Percentiles rank a stretch among this genome's conserved stretches.
phyloP scores from a whole-genome alignment of 805 yeast species.

The Cyberlindnera veronae region DNA sequence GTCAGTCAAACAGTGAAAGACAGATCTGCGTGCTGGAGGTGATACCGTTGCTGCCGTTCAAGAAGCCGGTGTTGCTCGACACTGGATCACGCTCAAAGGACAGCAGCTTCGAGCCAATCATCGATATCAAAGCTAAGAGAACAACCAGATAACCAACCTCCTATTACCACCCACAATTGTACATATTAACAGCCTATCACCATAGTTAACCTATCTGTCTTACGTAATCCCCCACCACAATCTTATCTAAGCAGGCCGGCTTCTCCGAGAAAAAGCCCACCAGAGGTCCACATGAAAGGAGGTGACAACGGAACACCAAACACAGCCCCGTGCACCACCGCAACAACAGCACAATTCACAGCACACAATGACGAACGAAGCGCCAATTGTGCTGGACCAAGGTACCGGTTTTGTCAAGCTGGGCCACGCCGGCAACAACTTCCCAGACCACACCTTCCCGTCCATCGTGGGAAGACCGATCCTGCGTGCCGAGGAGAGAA shows the following conservation, averaged over 20 bases:
- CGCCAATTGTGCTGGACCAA: conserved; percentile 83
- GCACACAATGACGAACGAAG: conserved; percentile 20
- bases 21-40: conserved; percentile 14
- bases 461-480: conserved; percentile 98
- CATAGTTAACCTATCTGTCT: no score
- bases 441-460: conserved; percentile 96
- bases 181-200: no score
- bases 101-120: conserved; percentile 11
- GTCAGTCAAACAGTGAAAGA: no score
- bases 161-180: no score
- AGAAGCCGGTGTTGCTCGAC: conserved; percentile 13
- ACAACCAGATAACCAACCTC: conserved; percentile 6
- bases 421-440: conserved; percentile 95
- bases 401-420: conserved; percentile 98
- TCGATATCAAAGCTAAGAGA: conserved; percentile 22
- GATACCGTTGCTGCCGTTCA: conserved; percentile 18
- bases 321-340: no score
- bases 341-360: background rate
- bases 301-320: background rate
- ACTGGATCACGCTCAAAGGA: conserved; percentile 4
- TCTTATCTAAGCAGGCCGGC: background rate
- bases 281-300: conserved; percentile 3
- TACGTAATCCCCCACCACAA: background rate
- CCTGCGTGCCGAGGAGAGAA: conserved; percentile 91
- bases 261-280: background rate